Evolutionary conservation across 176 grass and related monocot species (phyloP).

Genomic region (Lolium multiflorum): DNA sequence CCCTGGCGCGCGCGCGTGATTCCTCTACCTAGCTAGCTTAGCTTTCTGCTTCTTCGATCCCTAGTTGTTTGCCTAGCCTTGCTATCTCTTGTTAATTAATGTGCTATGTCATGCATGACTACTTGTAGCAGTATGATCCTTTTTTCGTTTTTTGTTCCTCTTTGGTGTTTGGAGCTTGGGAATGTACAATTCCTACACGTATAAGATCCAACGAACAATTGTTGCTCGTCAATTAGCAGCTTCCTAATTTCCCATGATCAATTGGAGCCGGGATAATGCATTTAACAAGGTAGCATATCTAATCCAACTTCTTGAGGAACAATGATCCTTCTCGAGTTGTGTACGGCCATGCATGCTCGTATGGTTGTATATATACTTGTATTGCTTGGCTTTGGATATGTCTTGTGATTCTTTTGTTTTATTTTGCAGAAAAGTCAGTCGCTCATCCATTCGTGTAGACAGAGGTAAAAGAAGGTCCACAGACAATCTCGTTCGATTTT

Average conservation of each 20-base stretch:
- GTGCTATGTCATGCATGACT: conserved; percentile 38
- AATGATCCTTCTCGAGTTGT: background rate
- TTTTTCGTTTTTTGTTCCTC: conserved; percentile 8
- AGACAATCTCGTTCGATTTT: background rate
- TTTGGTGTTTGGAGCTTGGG: conserved; percentile 2
- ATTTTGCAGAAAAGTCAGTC: background rate
- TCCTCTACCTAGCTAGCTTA: conserved; percentile 35
- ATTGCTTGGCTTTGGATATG: background rate
- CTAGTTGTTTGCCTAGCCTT: conserved; percentile 40
- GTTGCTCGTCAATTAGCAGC: background rate
- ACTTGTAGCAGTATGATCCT: conserved; percentile 33
- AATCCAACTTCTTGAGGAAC: background rate
- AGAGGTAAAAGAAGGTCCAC: background rate
- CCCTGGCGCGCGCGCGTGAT: background rate
- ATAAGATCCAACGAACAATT: conserved; percentile 20
- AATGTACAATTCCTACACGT: conserved; percentile 38
- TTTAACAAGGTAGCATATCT: background rate
- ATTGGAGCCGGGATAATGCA: background rate
- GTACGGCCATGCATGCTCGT: background rate
- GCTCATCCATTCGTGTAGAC: background rate
- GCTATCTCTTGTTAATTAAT: conserved; percentile 52
- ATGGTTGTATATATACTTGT: background rate
- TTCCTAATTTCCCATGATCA: background rate
- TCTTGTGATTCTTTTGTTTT: background rate
- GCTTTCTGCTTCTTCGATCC: conserved; percentile 32